phyloP scores from a whole-genome alignment of 257 asterid species.

The Lantana camara region DNA sequence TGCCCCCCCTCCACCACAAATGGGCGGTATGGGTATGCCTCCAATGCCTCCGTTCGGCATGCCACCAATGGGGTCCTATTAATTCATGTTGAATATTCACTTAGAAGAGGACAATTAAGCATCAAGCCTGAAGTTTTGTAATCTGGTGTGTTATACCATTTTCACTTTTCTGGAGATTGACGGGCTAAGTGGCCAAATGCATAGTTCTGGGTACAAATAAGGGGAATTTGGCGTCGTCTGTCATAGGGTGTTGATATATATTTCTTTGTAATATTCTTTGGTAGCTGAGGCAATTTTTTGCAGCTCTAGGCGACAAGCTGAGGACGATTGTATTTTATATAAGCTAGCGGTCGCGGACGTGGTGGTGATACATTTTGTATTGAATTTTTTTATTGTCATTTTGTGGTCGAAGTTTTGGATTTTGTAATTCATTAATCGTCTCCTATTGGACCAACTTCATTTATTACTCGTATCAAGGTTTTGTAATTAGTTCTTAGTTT shows the following conservation, averaged over 20 bases:
- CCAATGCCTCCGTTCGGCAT: conserved; percentile 94
- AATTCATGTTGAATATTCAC: conserved; percentile 25
- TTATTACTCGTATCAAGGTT: not conserved
- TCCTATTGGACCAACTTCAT: not conserved
- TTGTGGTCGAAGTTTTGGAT: conserved; percentile 13
- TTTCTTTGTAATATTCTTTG: conserved; percentile 79
- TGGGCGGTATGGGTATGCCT: conserved; percentile 91
- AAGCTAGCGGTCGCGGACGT: conserved; percentile 18
- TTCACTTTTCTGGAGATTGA: conserved; percentile 18
- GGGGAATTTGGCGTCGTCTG: conserved; percentile 39
- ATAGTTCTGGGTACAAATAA: conserved; percentile 27
- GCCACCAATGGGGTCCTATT: conserved; percentile 96
- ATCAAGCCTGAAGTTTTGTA: not conserved
- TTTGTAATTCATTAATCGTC: conserved; percentile 14
- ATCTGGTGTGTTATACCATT: conserved; percentile 1
- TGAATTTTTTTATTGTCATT: conserved; percentile 4
- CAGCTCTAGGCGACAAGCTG: conserved; percentile 72
- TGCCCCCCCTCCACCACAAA: conserved; percentile 60
- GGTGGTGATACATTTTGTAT: conserved; percentile 20
- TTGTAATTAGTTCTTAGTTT: no score
- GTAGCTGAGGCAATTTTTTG: conserved; percentile 64
- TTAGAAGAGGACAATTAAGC: conserved; percentile 9
- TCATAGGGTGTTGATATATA: conserved; percentile 61
- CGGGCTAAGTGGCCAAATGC: conserved; percentile 25
- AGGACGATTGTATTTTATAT: conserved; percentile 41